These are phyloP conservation scores for Fusarium armeniacum DNA, from an alignment of 2,329 filamentous ascomycete species.

Conservation along the genomic window DNA sequence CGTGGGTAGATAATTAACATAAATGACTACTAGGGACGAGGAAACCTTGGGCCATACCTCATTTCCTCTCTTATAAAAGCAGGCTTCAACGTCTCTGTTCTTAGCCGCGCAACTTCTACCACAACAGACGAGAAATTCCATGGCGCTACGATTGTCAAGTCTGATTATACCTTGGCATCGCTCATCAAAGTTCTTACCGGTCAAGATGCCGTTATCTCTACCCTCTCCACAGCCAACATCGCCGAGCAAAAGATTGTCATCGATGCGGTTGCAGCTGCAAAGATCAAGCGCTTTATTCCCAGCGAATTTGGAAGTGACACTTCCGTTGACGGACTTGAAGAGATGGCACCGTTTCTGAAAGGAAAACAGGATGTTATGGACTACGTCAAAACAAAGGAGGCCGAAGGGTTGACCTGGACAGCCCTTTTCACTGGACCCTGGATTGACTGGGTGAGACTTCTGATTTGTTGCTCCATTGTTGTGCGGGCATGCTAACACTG, in stretches of 20 bases:
- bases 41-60: slow-evolving; percentile 16
- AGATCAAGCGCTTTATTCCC: slow-evolving; percentile 20
- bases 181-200: background rate
- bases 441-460: slow-evolving; percentile 18
- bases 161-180: background rate
- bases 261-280: slow-evolving; percentile 14
- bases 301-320: slow-evolving; percentile 27
- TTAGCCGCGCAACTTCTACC: rapidly evolving
- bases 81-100: rapidly evolving
- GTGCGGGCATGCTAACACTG: rapidly evolving
- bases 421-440: slow-evolving; percentile 12
- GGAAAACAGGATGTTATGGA: slow-evolving; percentile 13
- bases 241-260: slow-evolving; percentile 12
- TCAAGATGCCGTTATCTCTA: slow-evolving; percentile 14
- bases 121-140: rapidly evolving
- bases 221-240: slow-evolving; percentile 18
- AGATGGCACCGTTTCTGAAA: slow-evolving; percentile 20
- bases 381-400: slow-evolving; percentile 13
- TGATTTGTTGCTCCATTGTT: rapidly evolving
- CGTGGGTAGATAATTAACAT: rapidly evolving
- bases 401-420: background rate
- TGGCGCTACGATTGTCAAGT: background rate
- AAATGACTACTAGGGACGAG: background rate
- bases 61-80: background rate
- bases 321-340: background rate